Evolutionary conservation across 2,329 filamentous ascomycete genomes (phyloP).

Genomic region (Trichoderma sp.): DNA sequence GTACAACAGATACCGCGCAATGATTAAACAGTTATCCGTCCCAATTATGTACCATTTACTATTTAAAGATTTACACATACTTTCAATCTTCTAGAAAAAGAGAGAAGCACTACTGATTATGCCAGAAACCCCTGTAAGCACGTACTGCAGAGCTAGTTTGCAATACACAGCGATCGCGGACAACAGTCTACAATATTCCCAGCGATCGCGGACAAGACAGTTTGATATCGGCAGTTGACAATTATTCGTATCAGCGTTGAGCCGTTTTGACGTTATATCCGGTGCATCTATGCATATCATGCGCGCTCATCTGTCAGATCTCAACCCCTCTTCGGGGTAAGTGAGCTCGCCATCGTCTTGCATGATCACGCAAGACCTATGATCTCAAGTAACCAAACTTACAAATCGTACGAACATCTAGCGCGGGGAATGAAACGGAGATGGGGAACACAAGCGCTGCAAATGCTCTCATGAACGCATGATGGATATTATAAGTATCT

Average conservation of each 20-base stretch:
- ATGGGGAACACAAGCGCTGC: neutral
- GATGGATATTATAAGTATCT: neutral
- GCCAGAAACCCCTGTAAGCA: neutral
- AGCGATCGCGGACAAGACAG: neutral
- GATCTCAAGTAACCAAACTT: neutral
- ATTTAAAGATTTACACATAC: neutral
- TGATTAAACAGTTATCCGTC: too few species aligned
- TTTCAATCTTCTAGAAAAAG: neutral
- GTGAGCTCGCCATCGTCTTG: slow-evolving; percentile 37
- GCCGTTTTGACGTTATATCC: neutral
- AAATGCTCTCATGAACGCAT: neutral
- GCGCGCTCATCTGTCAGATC: neutral
- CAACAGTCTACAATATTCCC: neutral
- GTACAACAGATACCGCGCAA: neutral
- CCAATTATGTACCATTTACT: neutral
- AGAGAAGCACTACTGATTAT: neutral
- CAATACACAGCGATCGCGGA: neutral
- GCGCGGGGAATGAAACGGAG: too few species aligned
- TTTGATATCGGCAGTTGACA: neutral
- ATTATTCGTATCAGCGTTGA: neutral
- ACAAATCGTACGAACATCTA: neutral
- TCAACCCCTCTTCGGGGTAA: neutral
- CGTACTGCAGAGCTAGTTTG: neutral
- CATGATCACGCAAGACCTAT: slow-evolving; percentile 14
- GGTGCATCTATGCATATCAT: neutral